Evolutionary conservation across 2,329 filamentous ascomycete genomes (phyloP), one percentile per base, ranked within the genome.

Genomic region (Sclerotinia spermophila): DNA sequence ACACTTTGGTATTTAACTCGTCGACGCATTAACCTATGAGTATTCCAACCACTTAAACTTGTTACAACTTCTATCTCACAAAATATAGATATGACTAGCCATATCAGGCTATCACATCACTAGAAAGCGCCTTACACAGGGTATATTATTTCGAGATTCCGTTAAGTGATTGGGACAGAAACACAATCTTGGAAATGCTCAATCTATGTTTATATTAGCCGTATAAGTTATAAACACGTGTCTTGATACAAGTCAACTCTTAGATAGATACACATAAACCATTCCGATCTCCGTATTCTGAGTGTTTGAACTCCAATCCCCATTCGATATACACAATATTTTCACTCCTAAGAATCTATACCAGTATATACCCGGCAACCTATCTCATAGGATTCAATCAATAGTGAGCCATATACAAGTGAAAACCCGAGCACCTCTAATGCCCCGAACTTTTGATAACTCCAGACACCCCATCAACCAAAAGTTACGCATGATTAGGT

Each of bases 71-170:
- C 13, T 27, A 27, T 51, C 48, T 53, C 13, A 53, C n/a, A 27
- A 53, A 13, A 3, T 53, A 53, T 7, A 3, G n/a, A 53, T 17
- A 6, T 11, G n/a, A 17, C 48, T 8, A 27, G 13, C 24, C 13
- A 44, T 44, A 27, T 17, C 3, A 27, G 5, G 13, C 5, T 53
- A 0, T 7, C 48, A 8, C 6, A 27, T 3, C 2, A 53, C 5
- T 6, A 30, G 11, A 17, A 0, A 27, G 2, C 3, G 6, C 0
- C 5, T n/a, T 27, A 27, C 2, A 7, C 7, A 27, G 1, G n/a
- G n/a, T 15, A 27, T 13, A 53, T 30, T 7, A 27, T 27, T 30
- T n/a, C 48, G 13, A 53, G 48, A 53, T 7, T 1, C 13, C 2
- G 13, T 53, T n/a, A 27, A 53, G n/a, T 53, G 27, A 53, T 30